Conservation (phyloP, 768 basidiomycete genomes). For the Boletus eberwhitei region DNA sequence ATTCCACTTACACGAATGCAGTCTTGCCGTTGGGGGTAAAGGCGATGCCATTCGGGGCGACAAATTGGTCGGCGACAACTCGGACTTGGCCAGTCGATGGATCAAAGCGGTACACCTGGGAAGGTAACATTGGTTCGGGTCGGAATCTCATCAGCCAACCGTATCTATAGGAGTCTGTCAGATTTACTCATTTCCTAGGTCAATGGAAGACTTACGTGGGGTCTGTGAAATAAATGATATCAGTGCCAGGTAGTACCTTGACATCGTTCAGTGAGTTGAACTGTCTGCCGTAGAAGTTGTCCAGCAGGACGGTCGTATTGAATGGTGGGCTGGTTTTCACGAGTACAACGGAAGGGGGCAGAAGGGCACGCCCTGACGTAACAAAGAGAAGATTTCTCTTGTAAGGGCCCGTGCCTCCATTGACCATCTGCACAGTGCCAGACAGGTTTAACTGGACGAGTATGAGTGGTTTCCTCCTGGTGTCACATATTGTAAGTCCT, state of each 20-base stretch:
- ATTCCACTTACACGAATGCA: conserved; percentile 56
- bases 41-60: conserved; percentile 70
- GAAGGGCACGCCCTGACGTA: conserved; percentile 61
- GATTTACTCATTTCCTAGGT: neutral
- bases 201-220: conserved; percentile 43
- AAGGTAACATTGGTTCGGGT: conserved; percentile 60
- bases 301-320: conserved; percentile 66
- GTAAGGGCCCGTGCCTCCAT: conserved; percentile 65
- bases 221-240: conserved; percentile 76
- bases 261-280: conserved; percentile 84
- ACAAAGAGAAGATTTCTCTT: conserved; percentile 56
- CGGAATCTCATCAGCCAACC: conserved; percentile 67
- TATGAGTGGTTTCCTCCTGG: neutral
- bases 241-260: conserved; percentile 65
- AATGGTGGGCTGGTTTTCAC: conserved; percentile 63
- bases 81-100: conserved; percentile 60
- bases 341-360: conserved; percentile 60
- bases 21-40: conserved; percentile 60
- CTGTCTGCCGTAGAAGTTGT: conserved; percentile 78
- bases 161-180: conserved; percentile 40
- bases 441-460: conserved; percentile 51
- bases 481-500: neutral
- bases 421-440: conserved; percentile 64
- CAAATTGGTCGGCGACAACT: conserved; percentile 76
- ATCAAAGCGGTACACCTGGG: conserved; percentile 75